phyloP scores from a whole-genome alignment of 805 yeast species.

The Cyberlindnera maritima region DNA sequence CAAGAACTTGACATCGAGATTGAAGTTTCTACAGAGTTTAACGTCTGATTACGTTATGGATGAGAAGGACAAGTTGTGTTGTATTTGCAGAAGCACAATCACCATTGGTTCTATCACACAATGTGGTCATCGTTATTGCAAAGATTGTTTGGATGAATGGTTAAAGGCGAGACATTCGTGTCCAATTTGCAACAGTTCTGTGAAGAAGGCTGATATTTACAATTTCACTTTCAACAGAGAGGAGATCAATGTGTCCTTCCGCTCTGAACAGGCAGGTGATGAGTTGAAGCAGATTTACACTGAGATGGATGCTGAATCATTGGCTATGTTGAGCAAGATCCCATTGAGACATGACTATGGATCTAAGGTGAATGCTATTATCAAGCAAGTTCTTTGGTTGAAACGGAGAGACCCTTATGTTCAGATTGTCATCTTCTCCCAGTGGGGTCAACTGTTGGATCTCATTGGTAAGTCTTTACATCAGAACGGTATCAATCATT shows the following conservation, averaged over 20 bases:
- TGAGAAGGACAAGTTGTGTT: slow-evolving; percentile 47
- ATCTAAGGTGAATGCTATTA: slow-evolving; percentile 80
- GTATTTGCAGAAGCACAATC: slow-evolving; percentile 73
- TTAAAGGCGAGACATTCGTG: slow-evolving; percentile 53
- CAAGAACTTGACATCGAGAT: slow-evolving; percentile 25
- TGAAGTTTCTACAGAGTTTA: slow-evolving; percentile 42
- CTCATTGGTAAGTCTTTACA: slow-evolving; percentile 65
- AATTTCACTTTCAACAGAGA: slow-evolving; percentile 61
- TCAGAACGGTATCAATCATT: slow-evolving; percentile 51
- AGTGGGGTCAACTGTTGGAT: slow-evolving; percentile 74
- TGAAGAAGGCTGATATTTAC: slow-evolving; percentile 55
- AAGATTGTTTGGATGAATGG: slow-evolving; percentile 80
- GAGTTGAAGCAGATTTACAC: slow-evolving; percentile 23
- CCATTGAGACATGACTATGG: slow-evolving; percentile 58
- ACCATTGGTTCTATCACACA: slow-evolving; percentile 75
- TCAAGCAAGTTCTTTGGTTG: slow-evolving; percentile 67
- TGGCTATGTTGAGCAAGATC: slow-evolving; percentile 46
- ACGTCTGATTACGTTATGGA: slow-evolving; percentile 10
- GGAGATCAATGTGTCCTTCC: slow-evolving; percentile 46
- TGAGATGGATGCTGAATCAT: slow-evolving; percentile 38
- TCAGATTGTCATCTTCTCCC: slow-evolving; percentile 87
- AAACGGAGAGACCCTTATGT: slow-evolving; percentile 44
- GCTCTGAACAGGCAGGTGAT: slow-evolving; percentile 24
- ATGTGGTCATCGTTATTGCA: slow-evolving; percentile 93
- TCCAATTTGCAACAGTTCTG: slow-evolving; percentile 72